Conservation (phyloP, 306 rosid species). For the Biancaea sappan region DNA sequence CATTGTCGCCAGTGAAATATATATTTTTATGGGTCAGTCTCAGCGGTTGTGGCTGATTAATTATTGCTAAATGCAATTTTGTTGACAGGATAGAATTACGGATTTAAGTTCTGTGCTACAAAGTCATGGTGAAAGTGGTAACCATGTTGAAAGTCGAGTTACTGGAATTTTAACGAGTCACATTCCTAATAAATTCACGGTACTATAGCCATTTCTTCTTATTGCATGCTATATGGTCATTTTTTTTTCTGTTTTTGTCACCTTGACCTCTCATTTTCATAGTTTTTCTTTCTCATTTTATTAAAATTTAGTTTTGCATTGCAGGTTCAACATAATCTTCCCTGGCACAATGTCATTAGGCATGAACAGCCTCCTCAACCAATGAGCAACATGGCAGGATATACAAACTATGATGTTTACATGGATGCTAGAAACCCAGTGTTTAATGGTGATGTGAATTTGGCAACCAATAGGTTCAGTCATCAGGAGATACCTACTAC, state of each 20-base stretch:
- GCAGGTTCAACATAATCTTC: conserved; percentile 56
- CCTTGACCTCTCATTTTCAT: conserved; percentile 2
- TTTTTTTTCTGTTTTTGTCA: conserved; percentile 1
- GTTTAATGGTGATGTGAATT: conserved; percentile 39
- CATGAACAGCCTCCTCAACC: conserved; percentile 45
- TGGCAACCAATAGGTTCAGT: conserved; percentile 33
- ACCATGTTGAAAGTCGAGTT: conserved; percentile 50
- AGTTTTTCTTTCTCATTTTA: conserved; percentile 14
- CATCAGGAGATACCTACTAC: conserved; percentile 36
- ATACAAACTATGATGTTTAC: conserved; percentile 38
- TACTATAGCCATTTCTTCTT: conserved; percentile 50
- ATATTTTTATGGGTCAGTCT: background rate
- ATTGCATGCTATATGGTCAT: conserved; percentile 18
- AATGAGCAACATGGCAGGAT: conserved; percentile 39
- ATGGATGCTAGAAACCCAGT: conserved; percentile 34
- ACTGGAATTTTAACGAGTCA: conserved; percentile 49
- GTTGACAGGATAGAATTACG: conserved; percentile 74
- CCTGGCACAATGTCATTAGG: conserved; percentile 37
- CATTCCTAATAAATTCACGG: conserved; percentile 54
- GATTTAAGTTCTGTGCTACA: conserved; percentile 55
- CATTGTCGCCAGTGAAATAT: conserved; percentile 14
- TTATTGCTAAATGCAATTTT: conserved; percentile 23
- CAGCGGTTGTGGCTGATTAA: conserved; percentile 12
- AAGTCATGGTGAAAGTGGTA: conserved; percentile 51
- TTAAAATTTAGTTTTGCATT: conserved; percentile 5